A percentile compares a stretch with the other conserved stretches of the same genome.
Conservation (phyloP, 2,329 filamentous ascomycete species). For the Clarireedia paspali region DNA sequence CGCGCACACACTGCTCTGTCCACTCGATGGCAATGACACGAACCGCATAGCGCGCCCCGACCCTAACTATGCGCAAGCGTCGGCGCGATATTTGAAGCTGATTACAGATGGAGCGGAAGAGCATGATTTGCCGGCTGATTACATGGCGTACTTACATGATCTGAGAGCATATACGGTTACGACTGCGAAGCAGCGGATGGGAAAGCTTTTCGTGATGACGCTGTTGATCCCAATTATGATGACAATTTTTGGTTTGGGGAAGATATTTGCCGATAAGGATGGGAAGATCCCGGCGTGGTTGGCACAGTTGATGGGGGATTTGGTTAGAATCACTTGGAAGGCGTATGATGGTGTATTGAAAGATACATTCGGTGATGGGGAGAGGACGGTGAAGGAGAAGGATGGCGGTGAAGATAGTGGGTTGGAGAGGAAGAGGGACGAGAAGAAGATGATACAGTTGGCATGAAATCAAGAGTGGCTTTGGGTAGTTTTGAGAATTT, state of each 20-base stretch:
- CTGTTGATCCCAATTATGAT: conserved; percentile 52
- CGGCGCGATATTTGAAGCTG: conserved; percentile 73
- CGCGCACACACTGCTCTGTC: conserved; percentile 75
- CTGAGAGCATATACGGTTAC: conserved; percentile 68
- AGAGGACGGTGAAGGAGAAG: conserved; percentile 44
- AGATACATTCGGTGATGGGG: conserved; percentile 75
- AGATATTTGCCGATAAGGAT: conserved; percentile 51
- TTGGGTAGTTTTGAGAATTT: too few species aligned
- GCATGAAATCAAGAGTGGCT: neutral
- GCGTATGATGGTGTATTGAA: conserved; percentile 59
- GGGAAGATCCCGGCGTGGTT: conserved; percentile 66
- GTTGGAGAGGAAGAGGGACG: conserved; percentile 6
- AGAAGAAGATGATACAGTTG: neutral
- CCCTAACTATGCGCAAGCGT: conserved; percentile 71
- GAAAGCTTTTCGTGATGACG: conserved; percentile 52
- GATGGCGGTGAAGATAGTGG: conserved; percentile 12
- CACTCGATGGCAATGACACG: conserved; percentile 9
- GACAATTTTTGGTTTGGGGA: conserved; percentile 41
- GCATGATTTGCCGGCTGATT: conserved; percentile 70
- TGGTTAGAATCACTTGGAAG: conserved; percentile 54
- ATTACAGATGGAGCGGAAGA: conserved; percentile 73
- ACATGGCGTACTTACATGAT: conserved; percentile 62
- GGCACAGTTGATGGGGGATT: conserved; percentile 37
- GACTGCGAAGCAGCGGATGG: conserved; percentile 56
- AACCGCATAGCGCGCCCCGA: conserved; percentile 44